These are phyloP conservation scores for Amauroascus verrucosus DNA, from an alignment of 2,329 filamentous ascomycete species.

Conservation along the genomic window DNA sequence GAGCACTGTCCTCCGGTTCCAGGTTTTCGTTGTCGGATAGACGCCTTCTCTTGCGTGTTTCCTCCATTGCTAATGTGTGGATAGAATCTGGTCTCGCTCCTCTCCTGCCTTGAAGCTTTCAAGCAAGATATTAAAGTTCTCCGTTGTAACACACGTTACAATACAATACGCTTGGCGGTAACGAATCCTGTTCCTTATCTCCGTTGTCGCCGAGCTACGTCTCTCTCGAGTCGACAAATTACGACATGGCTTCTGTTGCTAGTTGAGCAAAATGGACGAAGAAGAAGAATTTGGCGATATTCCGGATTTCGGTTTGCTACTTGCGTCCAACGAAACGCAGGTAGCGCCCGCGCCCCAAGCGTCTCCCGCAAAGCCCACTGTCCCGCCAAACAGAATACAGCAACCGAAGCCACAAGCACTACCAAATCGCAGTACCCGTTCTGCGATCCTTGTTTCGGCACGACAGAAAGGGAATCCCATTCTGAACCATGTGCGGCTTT, in stretches of 20 bases:
- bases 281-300: conserved; percentile 40
- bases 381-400: conserved; percentile 50
- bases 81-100: not conserved
- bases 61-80: conserved; percentile 21
- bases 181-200: not conserved
- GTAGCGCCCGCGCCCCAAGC: conserved; percentile 36
- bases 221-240: too few species aligned
- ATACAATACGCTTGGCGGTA: not conserved
- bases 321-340: conserved; percentile 15
- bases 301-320: conserved; percentile 32
- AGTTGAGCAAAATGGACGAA: conserved; percentile 33
- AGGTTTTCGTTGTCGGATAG: conserved; percentile 24
- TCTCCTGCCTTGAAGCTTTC: not conserved
- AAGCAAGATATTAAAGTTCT: conserved; percentile 4
- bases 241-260: too few species aligned
- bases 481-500: conserved; percentile 65
- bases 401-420: conserved; percentile 87
- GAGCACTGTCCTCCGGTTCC: conserved; percentile 17
- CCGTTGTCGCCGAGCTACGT: not conserved
- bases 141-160: conserved; percentile 1
- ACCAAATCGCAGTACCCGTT: conserved; percentile 54
- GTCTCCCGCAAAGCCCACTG: conserved; percentile 17
- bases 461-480: conserved; percentile 94
- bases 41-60: conserved; percentile 30
- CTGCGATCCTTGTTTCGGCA: conserved; percentile 78